Conservation (phyloP, 73 alveolate genomes). For the Urostyla sp. region DNA sequence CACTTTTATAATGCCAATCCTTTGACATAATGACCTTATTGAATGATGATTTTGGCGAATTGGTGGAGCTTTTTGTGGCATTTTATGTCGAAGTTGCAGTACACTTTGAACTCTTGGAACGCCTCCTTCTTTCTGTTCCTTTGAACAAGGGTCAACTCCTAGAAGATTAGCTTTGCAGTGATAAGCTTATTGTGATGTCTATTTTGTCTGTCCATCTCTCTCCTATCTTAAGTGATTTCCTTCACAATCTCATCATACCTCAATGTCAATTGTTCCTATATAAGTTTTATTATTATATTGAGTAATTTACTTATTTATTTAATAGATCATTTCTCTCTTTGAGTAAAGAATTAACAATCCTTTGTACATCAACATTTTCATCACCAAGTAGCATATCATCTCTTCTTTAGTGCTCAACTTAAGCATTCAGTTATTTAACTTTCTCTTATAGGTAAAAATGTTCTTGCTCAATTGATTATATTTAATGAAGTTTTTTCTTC, state of each 20-base stretch:
- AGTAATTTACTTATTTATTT: too few relatives aligned
- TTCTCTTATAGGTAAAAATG: background rate
- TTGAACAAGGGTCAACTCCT: background rate
- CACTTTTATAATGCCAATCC: background rate
- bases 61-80: background rate
- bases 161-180: constrained; percentile 28
- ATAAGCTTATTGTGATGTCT: constrained; percentile 27
- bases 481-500: background rate
- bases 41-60: constrained; percentile 29
- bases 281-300: too few relatives aligned
- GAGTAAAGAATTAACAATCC: background rate
- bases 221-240: constrained; percentile 45
- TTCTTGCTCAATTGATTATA: constrained; percentile 23
- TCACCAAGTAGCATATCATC: background rate
- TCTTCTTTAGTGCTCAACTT: constrained; percentile 10
- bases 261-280: background rate
- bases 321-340: constrained; percentile 41
- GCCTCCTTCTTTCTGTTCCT: background rate
- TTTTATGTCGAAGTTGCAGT: constrained; percentile 17
- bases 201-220: constrained; percentile 35
- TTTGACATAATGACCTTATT: constrained; percentile 5
- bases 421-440: background rate
- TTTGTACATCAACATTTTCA: background rate
- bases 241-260: constrained; percentile 43
- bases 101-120: background rate